These are phyloP conservation scores for Phytopythium kandeliae DNA, from an alignment of 352 stramenopile species.

Conservation along the genomic window DNA sequence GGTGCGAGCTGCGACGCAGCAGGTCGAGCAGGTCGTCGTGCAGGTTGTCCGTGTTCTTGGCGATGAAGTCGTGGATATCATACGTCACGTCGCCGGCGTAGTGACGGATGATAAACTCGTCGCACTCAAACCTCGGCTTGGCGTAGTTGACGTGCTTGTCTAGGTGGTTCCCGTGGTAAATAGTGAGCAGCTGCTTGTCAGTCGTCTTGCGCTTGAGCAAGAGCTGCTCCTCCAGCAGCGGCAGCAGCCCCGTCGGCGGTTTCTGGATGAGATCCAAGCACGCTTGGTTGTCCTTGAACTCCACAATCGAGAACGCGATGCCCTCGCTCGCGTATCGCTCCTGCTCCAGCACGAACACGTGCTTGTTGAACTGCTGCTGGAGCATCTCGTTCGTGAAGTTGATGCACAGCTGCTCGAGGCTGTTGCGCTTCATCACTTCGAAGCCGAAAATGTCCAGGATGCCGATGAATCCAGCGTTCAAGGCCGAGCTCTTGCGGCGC, in stretches of 20 bases:
- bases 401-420: slow-evolving; percentile 88
- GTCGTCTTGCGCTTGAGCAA: slow-evolving; percentile 83
- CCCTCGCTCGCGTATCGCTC: slow-evolving; percentile 74
- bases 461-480: slow-evolving; percentile 55
- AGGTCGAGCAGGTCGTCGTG: slow-evolving; percentile 84
- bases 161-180: slow-evolving; percentile 72
- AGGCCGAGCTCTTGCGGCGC: slow-evolving; percentile 3
- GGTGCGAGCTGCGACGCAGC: slow-evolving; percentile 53
- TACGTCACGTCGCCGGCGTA: slow-evolving; percentile 82
- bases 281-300: slow-evolving; percentile 81
- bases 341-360: slow-evolving; percentile 83
- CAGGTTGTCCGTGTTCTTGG: slow-evolving; percentile 88
- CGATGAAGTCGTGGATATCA: slow-evolving; percentile 78
- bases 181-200: slow-evolving; percentile 78
- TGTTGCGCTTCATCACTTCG: slow-evolving; percentile 86
- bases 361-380: slow-evolving; percentile 88
- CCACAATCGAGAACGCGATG: slow-evolving; percentile 65
- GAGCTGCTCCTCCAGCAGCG: slow-evolving; percentile 85
- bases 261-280: slow-evolving; percentile 83
- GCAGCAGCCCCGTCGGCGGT: slow-evolving; percentile 65
- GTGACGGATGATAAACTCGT: slow-evolving; percentile 84
- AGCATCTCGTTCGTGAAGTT: slow-evolving; percentile 91
- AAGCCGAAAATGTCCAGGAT: slow-evolving; percentile 92
- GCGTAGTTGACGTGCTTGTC: slow-evolving; percentile 67
- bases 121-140: slow-evolving; percentile 74